These are phyloP conservation scores for Candida awuae DNA, from an alignment of 805 yeast species.

Conservation along the genomic window DNA sequence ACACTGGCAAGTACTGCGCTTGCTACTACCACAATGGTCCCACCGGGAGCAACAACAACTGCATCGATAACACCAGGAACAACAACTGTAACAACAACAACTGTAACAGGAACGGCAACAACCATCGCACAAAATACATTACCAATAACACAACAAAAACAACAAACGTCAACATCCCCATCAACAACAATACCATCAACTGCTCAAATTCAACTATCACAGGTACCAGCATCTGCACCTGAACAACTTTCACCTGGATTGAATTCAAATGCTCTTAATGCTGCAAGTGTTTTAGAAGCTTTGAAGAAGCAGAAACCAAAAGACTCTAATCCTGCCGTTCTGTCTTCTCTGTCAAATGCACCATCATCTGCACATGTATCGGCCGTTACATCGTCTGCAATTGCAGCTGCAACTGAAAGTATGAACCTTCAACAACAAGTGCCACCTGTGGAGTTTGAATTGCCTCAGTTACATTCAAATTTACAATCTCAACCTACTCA, in stretches of 20 bases:
- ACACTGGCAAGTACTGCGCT: too few relatives aligned
- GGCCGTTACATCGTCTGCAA: slow-evolving; percentile 3
- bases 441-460: too few relatives aligned
- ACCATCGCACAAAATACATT: not conserved
- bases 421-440: slow-evolving; percentile 3
- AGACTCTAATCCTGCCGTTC: slow-evolving; percentile 16
- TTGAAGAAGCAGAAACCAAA: slow-evolving; percentile 29
- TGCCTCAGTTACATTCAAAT: too few relatives aligned
- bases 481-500: too few relatives aligned
- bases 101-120: not conserved
- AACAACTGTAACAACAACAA: slow-evolving; percentile 2
- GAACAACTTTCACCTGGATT: slow-evolving; percentile 5
- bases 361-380: slow-evolving; percentile 3
- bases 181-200: slow-evolving; percentile 1
- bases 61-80: slow-evolving; percentile 1
- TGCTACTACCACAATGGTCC: too few relatives aligned
- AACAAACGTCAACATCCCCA: not conserved
- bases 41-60: too few relatives aligned
- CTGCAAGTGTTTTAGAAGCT: slow-evolving; percentile 32
- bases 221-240: not conserved
- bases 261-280: slow-evolving; percentile 29
- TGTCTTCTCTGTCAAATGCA: too few relatives aligned
- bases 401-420: slow-evolving; percentile 6
- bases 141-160: not conserved
- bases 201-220: slow-evolving; percentile 1